A percentile compares a stretch with the other conserved stretches of the same genome.
phyloP scores from a whole-genome alignment of 1,284 basidiomycete genomes.

The Athelia sp. region DNA sequence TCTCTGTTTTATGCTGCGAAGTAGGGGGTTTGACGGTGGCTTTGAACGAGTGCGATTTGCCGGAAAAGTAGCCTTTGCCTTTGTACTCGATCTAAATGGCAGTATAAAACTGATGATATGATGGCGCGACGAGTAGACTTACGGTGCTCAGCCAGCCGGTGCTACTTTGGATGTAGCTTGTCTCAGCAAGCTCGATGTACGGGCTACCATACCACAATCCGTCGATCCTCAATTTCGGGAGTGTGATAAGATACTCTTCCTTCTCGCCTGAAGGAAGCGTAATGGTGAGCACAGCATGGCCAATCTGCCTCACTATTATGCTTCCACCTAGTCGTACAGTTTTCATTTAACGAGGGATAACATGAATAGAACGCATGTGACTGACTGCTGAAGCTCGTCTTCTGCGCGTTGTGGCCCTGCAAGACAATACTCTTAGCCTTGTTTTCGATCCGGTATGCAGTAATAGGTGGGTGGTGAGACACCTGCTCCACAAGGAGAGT shows the following conservation, averaged over 20 bases:
- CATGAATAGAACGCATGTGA: constrained; percentile 4
- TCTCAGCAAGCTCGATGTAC: constrained; percentile 87
- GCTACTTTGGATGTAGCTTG: constrained; percentile 80
- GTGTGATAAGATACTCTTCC: constrained; percentile 87
- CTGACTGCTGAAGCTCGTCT: constrained; percentile 86
- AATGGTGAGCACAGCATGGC: constrained; percentile 84
- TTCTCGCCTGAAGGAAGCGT: constrained; percentile 49
- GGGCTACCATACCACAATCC: constrained; percentile 56
- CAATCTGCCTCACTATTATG: constrained; percentile 91
- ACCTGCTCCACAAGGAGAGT: constrained; percentile 94
- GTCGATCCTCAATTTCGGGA: constrained; percentile 74
- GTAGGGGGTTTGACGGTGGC: constrained; percentile 56
- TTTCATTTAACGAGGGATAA: too few species aligned
- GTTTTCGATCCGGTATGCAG: constrained; percentile 85
- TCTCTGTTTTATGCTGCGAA: constrained; percentile 28
- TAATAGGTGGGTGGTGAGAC: constrained; percentile 91
- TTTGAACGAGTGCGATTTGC: constrained; percentile 92
- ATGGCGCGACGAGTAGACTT: constrained; percentile 12
- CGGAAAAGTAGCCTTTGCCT: constrained; percentile 93
- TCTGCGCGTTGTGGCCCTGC: constrained; percentile 92
- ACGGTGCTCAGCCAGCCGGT: constrained; percentile 68
- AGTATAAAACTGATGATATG: neutral
- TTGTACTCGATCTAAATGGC: constrained; percentile 78
- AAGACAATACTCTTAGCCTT: constrained; percentile 74
- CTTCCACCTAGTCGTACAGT: constrained; percentile 44